Base-by-base conservation (phyloP, 129 eudicot species). In the Artemisia tridentata region DNA sequence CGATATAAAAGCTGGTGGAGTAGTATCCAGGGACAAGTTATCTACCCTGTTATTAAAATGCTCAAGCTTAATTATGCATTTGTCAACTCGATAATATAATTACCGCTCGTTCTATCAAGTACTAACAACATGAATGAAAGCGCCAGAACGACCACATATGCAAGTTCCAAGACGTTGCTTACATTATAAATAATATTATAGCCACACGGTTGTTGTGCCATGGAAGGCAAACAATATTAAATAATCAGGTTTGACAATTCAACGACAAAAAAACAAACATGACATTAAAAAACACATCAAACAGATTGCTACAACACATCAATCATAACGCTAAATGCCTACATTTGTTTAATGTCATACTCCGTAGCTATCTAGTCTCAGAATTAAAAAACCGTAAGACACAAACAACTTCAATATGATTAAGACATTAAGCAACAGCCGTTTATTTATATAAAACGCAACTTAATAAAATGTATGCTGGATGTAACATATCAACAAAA, bases 191-290 rank as follows among this genome's bases (percentile, higher is more conserved):
- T 11, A 67, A 16, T 11, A 19, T 11, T 31, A 19, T 43, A 19
- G 29, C 46, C 68, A 43, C 21, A 75, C 45, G 59, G 64, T 68
- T 64, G 58, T 19, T 48, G 61, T 68, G 50, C 50, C 60, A 80
- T 18, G 60, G 16, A 61, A 71, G 59, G 65, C 63, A 76, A 38
- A 66, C 6, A 43, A 29, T 69, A 60, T 19, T 59, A 59, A 81
- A 81, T 25, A 72, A 65, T 14, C 52, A 50, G 27, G 75, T 73
- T 38, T 78, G 80, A 70, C 78, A 75, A 80, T 38, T 75, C 78
- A 75, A 16, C 68, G 51, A 62, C 27, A 70, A 63, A 53, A 56
- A 80, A 58, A 38, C 63, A 25, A 71, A 23, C 68, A 50, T 64
- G n/a, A 17, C 34, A 57, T 65, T 67, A 47, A 69, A n/a, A n/a